Conservation (phyloP, 2,329 filamentous ascomycete genomes). For the Botryotinia convoluta region DNA sequence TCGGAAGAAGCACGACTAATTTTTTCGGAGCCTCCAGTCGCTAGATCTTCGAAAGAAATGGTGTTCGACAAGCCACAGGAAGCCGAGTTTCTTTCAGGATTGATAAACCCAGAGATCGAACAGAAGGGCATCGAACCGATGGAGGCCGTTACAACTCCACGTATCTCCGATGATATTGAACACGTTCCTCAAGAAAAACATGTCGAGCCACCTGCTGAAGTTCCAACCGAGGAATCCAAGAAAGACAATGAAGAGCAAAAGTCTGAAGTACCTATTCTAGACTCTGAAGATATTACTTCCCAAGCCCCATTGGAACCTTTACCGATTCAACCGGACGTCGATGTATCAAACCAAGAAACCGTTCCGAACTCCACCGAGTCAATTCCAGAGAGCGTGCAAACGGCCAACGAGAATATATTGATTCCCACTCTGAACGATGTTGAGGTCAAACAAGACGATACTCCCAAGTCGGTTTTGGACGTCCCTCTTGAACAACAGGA, state of each 20-base stretch:
- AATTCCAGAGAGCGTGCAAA: background rate
- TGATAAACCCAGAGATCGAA: conserved; percentile 12
- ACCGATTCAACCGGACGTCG: conserved; percentile 2
- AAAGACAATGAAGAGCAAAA: conserved; percentile 31
- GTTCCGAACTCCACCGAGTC: background rate
- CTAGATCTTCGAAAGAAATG: background rate
- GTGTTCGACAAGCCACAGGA: background rate
- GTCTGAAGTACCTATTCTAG: conserved; percentile 22
- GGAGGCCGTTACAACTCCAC: background rate
- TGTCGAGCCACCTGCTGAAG: background rate
- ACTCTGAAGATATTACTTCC: background rate
- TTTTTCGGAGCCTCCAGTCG: background rate
- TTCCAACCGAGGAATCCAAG: conserved; percentile 29
- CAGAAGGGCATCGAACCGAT: background rate
- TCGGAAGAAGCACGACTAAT: background rate
- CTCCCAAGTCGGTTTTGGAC: background rate
- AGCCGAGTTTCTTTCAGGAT: background rate
- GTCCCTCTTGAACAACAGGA: background rate
- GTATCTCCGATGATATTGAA: background rate
- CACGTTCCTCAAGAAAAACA: background rate
- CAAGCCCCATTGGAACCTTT: background rate
- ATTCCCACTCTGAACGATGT: background rate
- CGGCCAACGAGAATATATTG: background rate
- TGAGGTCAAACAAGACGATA: background rate
- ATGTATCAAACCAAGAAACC: background rate